Base-by-base conservation (phyloP, 345 rosid genomes). In the Gynandropsis gynandra region DNA sequence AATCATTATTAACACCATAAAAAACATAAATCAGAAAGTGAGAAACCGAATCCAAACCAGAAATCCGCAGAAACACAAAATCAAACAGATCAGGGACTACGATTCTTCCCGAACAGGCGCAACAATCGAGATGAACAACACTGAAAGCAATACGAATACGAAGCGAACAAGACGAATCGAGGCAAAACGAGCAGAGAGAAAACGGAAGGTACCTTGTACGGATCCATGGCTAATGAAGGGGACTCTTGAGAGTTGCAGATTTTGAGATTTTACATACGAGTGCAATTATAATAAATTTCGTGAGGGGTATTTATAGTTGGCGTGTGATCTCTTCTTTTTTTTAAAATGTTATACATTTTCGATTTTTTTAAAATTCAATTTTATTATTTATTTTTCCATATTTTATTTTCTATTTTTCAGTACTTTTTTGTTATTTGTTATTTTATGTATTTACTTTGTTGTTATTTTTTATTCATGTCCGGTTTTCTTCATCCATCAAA, bases 191-290 rank as follows among this genome's bases (percentile, higher is more conserved):
- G n/a, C 12, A 24, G n/a, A 24, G 19, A 58, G 13, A 47, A 31
- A n/a, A 18, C 10, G 20, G 31, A 45, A 39, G 5, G 3, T 42
- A 70, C 74, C 74, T 70, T 77, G 79, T 77, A 77, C 1, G 82
- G 82, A 71, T 77, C 82, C 82, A 77, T 77, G 11, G 70, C 42
- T 37, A 52, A 37, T 7, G 64, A 42, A 17, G 59, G 43, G 3
- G 33, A 10, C 12, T n/a, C n/a, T n/a, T n/a, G n/a, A n/a, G n/a
- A 36, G 40, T 3, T 12, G 42, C 49, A 58, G 42, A 50, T 50
- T 58, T 17, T 21, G 67, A 32, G 67, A 48, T 47, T 55, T 50
- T 43, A 16, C 51, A 58, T 47, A 21, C 55, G 39, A 4, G 14
- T 53, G 31, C 8, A 54, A 59, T 52, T 55, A 59, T 17, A 5